phyloP scores from a whole-genome alignment of 2,329 filamentous ascomycete species.

The Pyrenochaeta sp. region DNA sequence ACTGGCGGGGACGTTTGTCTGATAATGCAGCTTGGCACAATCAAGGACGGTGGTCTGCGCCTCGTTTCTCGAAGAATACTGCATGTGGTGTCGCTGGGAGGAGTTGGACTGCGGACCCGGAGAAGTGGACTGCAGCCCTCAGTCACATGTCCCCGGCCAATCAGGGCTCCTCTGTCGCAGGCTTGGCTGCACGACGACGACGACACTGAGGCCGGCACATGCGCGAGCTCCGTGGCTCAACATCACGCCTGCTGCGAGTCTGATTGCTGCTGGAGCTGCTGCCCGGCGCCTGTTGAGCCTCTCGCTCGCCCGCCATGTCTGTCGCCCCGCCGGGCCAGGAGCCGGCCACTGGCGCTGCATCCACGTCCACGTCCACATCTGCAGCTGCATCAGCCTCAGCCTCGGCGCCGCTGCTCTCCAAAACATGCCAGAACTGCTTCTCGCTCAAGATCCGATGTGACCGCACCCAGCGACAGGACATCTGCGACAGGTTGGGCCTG shows the following conservation, averaged over 20 bases:
- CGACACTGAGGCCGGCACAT: not conserved
- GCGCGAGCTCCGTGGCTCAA: not conserved
- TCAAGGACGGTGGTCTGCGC: not conserved
- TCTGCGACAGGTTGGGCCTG: conserved; percentile 38
- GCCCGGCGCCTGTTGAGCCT: not conserved
- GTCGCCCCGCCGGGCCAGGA: conserved; percentile 17
- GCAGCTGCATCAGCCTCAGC: too few species aligned
- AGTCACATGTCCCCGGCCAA: not conserved
- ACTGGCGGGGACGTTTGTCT: too few species aligned
- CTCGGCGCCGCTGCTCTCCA: conserved; percentile 29
- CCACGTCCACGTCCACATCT: too few species aligned
- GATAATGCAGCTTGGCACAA: too few species aligned
- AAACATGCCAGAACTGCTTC: conserved; percentile 45
- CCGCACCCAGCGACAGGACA: conserved; percentile 31
- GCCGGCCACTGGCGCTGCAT: conserved; percentile 9
- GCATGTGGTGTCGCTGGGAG: too few species aligned
- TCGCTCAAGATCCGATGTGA: conserved; percentile 42
- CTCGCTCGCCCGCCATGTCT: conserved; percentile 13
- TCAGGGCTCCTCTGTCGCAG: not conserved
- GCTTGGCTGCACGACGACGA: not conserved
- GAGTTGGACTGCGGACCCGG: not conserved
- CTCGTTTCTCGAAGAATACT: not conserved
- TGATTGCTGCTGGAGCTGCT: not conserved
- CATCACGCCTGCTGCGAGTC: too few species aligned
- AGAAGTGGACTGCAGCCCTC: not conserved